Percentiles rank a stretch among this genome's conserved stretches.
phyloP scores from a whole-genome alignment of 495 filamentous ascomycete species.

The Aspergillus sclerotioniger region DNA sequence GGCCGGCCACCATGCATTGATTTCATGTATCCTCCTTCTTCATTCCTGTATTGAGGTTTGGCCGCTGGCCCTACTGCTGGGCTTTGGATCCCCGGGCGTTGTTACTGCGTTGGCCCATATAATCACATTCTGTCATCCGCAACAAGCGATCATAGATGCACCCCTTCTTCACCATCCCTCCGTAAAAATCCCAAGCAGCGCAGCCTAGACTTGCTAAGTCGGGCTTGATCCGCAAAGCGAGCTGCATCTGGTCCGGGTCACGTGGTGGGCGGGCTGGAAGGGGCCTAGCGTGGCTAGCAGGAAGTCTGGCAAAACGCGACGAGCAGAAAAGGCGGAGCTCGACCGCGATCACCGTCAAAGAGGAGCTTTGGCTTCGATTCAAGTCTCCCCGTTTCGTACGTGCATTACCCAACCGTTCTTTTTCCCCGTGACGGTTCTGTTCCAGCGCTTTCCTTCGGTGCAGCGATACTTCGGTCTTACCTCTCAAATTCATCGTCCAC shows the following conservation, averaged over 20 bases:
- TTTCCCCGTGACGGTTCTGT: background rate
- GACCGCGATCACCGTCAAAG: constrained; percentile 22
- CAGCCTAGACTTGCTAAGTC: too few species aligned
- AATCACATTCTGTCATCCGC: background rate
- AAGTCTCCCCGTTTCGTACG: constrained; percentile 1
- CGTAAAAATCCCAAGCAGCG: too few species aligned
- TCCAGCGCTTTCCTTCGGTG: background rate
- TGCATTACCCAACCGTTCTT: background rate
- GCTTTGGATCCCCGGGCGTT: background rate
- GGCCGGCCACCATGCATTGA: constrained; percentile 20
- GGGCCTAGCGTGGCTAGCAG: constrained; percentile 26
- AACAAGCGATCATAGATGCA: background rate
- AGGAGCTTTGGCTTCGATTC: constrained; percentile 17
- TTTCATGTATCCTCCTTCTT: constrained; percentile 15
- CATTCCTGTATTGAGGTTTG: constrained; percentile 18
- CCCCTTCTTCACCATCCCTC: too few species aligned
- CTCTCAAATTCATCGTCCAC: background rate
- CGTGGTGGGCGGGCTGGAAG: constrained; percentile 23
- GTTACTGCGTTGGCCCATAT: background rate
- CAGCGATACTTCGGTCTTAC: background rate
- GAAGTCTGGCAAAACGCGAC: constrained; percentile 37
- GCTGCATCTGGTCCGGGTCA: constrained; percentile 9
- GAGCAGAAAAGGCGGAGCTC: constrained; percentile 30
- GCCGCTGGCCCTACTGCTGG: background rate
- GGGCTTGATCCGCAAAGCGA: too few species aligned